Evolutionary conservation across 331 rosid genomes (phyloP).

Genomic region (Acacia pycnantha): DNA sequence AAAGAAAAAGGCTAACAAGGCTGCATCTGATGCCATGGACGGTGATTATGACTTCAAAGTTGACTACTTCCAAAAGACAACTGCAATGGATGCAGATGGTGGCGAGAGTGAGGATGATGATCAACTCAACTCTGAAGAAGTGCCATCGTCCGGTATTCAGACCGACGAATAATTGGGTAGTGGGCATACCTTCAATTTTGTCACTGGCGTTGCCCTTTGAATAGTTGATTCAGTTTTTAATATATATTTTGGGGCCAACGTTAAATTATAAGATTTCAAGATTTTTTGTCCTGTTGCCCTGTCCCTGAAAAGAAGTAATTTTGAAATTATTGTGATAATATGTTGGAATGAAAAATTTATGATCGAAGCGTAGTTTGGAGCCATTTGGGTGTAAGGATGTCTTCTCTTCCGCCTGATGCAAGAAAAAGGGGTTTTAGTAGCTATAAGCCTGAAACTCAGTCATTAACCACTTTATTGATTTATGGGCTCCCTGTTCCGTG

Average conservation of each 20-base stretch:
- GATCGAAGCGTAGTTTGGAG: background rate
- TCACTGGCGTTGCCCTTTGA: background rate
- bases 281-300: background rate
- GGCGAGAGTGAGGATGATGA: slow-evolving; percentile 31
- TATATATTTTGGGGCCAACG: background rate
- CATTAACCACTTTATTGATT: too few species aligned
- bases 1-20: slow-evolving; percentile 60
- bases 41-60: slow-evolving; percentile 82
- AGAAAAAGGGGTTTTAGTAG: too few species aligned
- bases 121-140: slow-evolving; percentile 34
- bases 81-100: slow-evolving; percentile 47
- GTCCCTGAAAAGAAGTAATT: background rate
- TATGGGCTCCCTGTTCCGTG: too few species aligned
- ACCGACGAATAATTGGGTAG: slow-evolving; percentile 29
- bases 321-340: background rate
- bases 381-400: background rate
- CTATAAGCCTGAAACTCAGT: too few species aligned
- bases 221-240: background rate
- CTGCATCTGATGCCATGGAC: slow-evolving; percentile 56
- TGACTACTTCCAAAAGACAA: slow-evolving; percentile 59
- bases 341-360: background rate
- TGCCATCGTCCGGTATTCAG: slow-evolving; percentile 44
- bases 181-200: background rate
- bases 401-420: background rate
- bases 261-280: background rate